These are phyloP conservation scores for Carex cristatella DNA, from an alignment of 176 grass and related monocot genomes.

Conservation along the genomic window DNA sequence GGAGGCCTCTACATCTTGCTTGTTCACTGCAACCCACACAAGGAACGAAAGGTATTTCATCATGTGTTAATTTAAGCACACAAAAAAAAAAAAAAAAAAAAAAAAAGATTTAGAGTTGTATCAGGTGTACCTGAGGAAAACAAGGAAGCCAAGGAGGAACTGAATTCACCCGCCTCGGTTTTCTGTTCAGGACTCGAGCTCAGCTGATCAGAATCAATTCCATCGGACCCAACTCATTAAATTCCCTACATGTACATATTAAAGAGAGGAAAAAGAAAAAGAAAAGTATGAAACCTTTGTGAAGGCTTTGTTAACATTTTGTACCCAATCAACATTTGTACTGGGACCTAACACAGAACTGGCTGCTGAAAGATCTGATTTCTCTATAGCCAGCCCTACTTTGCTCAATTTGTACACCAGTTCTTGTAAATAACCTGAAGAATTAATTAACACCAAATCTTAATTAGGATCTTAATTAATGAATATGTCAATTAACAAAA, in stretches of 20 bases:
- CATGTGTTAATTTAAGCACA: neutral
- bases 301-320: slow-evolving; percentile 80
- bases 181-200: slow-evolving; percentile 71
- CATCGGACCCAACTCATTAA: neutral
- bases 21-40: slow-evolving; percentile 44
- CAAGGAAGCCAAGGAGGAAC: slow-evolving; percentile 69
- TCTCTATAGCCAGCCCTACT: slow-evolving; percentile 93
- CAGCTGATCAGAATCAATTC: slow-evolving; percentile 39
- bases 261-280: neutral
- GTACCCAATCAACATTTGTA: slow-evolving; percentile 46
- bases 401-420: slow-evolving; percentile 90
- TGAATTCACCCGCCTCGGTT: slow-evolving; percentile 55
- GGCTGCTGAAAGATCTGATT: slow-evolving; percentile 56
- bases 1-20: slow-evolving; percentile 58
- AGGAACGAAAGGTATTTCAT: neutral
- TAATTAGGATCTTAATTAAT: neutral
- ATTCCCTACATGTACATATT: neutral
- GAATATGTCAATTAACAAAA: neutral
- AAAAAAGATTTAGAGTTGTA: neutral
- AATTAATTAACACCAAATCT: neutral
- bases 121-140: slow-evolving; percentile 51
- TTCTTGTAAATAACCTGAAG: slow-evolving; percentile 84
- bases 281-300: slow-evolving; percentile 43
- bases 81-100: neutral
- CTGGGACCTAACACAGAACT: slow-evolving; percentile 47